Evolutionary conservation across 441 rosid genomes (phyloP).

Genomic region (Jatropha podagrica): DNA sequence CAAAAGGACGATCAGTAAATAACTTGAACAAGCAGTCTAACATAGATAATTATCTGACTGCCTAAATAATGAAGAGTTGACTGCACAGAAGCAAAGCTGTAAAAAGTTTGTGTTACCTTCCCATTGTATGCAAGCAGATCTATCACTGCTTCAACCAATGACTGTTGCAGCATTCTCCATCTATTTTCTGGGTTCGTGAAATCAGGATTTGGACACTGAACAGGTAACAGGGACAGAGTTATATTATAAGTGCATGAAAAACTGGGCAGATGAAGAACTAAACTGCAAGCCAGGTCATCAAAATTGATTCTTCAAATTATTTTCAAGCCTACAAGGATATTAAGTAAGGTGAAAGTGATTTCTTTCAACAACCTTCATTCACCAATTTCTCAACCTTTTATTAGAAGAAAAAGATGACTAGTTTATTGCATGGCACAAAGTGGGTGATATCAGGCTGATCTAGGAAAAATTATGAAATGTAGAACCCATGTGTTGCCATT

Average conservation of each 20-base stretch:
- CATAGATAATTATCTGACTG: no score
- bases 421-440: neutral
- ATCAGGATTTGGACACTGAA: conserved; percentile 78
- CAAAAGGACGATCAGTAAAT: conserved; percentile 12
- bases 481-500: neutral
- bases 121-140: conserved; percentile 59
- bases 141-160: conserved; percentile 62
- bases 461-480: neutral
- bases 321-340: neutral
- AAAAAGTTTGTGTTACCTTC: conserved; percentile 41
- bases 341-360: neutral
- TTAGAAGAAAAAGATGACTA: neutral
- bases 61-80: neutral
- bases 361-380: neutral
- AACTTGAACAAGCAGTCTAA: neutral
- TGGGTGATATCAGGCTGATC: neutral
- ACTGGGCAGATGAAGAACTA: conserved; percentile 7
- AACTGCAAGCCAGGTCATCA: conserved; percentile 8
- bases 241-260: neutral
- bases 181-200: conserved; percentile 63
- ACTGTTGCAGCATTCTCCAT: conserved; percentile 72
- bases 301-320: neutral
- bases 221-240: conserved; percentile 16
- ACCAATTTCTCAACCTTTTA: neutral
- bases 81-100: neutral